Conservation (phyloP, 371 early-diverging fungal genomes). For the Mucor racemosus region DNA sequence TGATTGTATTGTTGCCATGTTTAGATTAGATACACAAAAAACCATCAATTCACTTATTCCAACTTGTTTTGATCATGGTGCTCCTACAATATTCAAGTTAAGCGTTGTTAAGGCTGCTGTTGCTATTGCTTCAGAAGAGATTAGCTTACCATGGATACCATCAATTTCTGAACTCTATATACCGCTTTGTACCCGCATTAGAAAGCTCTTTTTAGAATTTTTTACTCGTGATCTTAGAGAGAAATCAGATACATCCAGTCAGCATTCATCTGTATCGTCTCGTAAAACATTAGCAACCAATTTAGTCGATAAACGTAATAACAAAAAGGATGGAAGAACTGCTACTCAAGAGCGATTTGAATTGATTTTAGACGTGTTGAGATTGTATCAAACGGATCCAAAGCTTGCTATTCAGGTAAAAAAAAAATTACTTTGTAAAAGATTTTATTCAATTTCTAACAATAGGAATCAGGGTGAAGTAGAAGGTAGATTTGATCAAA, state of each 20-base stretch:
- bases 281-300: conserved; percentile 13
- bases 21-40: conserved; percentile 65
- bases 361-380: conserved; percentile 66
- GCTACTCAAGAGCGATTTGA: conserved; percentile 62
- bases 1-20: conserved; percentile 72
- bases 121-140: conserved; percentile 68
- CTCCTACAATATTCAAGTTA: conserved; percentile 65
- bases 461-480: conserved; percentile 22
- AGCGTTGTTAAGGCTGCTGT: conserved; percentile 72
- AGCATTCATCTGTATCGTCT: background rate
- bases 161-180: conserved; percentile 61
- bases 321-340: conserved; percentile 36
- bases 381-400: conserved; percentile 71
- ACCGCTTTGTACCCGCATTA: conserved; percentile 61
- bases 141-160: conserved; percentile 67
- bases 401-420: conserved; percentile 66
- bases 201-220: conserved; percentile 64
- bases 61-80: conserved; percentile 55
- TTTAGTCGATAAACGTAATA: conserved; percentile 23
- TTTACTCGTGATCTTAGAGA: conserved; percentile 37
- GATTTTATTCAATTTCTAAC: no score
- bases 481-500: conserved; percentile 52
- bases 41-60: conserved; percentile 65
- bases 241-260: conserved; percentile 10
- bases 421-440: conserved; percentile 1